Evolutionary conservation across 2,329 filamentous ascomycete species (phyloP), one percentile per base, ranked within the genome.

Genomic region (Aspergillus calidoustus): DNA sequence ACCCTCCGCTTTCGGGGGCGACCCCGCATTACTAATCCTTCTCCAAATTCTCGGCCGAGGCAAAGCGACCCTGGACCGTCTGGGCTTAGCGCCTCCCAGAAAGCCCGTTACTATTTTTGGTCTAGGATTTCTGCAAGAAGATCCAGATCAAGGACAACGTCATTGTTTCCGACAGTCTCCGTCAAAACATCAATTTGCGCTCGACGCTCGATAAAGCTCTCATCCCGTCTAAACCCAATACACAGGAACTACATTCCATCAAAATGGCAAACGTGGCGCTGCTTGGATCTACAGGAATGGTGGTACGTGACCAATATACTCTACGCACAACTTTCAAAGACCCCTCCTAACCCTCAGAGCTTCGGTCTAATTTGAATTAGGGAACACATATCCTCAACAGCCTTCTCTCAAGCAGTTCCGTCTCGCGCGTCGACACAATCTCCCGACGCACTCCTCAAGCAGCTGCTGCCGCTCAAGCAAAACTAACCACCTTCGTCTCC

Each of bases 341-440:
- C 23, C 31, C 23, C 44, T 31, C 22, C 38, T 43, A 47, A 23
- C 31, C n/a, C 46, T 11, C 31, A 38, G 17, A 56, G 38, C 53
- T 41, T 34, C 31, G 31, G 22, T 52, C 51, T 47, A 56, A 49
- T 47, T 57, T 50, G 43, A 83, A 84, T 34, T 62, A 88, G 86
- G 93, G 94, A 73, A 87, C 86, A 56, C 82, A 91, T 73, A 93
- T 97, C 75, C 87, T 97, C 72, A 77, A 77, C 57, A 81, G 79
- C 50, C 80, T 83, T 15, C 73, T 82, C 30, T 63, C 74, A 41
- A 74, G 77, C 47, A 66, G 77, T 3, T 67, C 72, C 25, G 68
- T 80, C 53, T 73, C 74, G 44, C 75, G 75, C 17, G 73, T 84
- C 49, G 75, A 81, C 58, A 79, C 80, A 6, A 74, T 83, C 64